Conservation (phyloP, 345 rosid genomes). For the Hevea brasiliensis region DNA sequence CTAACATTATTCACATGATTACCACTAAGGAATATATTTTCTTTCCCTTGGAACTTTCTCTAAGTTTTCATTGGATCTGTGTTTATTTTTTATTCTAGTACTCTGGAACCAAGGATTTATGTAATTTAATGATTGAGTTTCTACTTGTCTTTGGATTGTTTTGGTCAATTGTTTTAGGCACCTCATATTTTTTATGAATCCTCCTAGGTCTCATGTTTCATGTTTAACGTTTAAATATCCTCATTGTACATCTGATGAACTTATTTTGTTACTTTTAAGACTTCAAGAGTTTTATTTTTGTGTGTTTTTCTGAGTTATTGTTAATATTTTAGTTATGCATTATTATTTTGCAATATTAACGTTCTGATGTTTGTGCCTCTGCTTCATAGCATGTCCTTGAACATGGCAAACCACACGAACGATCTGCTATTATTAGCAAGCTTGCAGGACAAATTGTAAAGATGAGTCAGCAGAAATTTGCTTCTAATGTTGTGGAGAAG, state of each 20-base stretch:
- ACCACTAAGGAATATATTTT: background rate
- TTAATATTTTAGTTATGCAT: slow-evolving; percentile 2
- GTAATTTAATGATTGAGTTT: background rate
- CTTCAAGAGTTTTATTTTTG: background rate
- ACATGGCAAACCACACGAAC: slow-evolving; percentile 77
- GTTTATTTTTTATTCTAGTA: background rate
- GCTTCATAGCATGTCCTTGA: slow-evolving; percentile 76
- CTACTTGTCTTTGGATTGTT: background rate
- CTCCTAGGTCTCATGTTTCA: background rate
- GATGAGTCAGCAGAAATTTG: slow-evolving; percentile 98
- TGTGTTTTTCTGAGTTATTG: background rate
- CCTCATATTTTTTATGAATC: background rate
- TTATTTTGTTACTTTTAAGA: background rate
- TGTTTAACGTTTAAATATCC: too few species aligned
- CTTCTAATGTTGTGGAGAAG: slow-evolving; percentile 95
- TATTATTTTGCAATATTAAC: background rate
- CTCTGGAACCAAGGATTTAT: background rate
- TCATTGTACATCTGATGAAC: background rate
- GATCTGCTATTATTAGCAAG: slow-evolving; percentile 70
- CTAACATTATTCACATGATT: background rate
- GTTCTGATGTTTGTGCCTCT: slow-evolving; percentile 19
- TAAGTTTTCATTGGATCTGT: background rate
- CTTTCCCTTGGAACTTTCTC: background rate
- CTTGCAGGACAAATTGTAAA: slow-evolving; percentile 90
- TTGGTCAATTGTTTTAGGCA: background rate